Conservation (phyloP, 257 asterid species). For the Solanum rostratum region DNA sequence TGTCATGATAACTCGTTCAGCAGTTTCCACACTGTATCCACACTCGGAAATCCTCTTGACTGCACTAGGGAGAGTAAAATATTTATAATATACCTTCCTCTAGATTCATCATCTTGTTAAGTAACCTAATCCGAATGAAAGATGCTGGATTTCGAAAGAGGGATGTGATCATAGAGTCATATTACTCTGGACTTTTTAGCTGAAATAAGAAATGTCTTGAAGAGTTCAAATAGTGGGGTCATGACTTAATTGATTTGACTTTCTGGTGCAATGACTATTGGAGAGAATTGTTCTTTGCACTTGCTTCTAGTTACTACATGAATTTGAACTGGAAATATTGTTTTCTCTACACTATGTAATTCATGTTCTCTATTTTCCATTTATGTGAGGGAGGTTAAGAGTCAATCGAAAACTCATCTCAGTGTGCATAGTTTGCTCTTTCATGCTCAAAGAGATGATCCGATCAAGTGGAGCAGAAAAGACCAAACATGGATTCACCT, state of each 20-base stretch:
- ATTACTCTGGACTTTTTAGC: no score
- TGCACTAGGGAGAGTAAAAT: conserved; percentile 25
- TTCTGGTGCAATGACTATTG: neutral
- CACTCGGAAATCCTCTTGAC: conserved; percentile 38
- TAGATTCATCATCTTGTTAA: no score
- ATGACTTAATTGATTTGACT: no score
- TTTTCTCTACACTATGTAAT: no score
- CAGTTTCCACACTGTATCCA: conserved; percentile 47
- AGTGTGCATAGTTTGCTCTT: neutral
- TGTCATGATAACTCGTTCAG: conserved; percentile 61
- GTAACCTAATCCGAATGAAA: no score
- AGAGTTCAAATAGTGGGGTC: no score
- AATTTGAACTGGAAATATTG: no score
- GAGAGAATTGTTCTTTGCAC: neutral
- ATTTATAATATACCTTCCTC: no score
- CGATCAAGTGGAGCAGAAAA: conserved; percentile 15
- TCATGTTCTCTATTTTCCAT: neutral
- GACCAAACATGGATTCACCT: conserved; percentile 23
- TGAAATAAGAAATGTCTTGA: no score
- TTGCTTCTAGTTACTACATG: neutral
- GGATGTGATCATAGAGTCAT: no score
- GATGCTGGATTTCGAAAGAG: no score
- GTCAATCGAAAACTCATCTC: neutral
- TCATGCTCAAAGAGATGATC: conserved; percentile 11
- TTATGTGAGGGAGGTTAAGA: neutral